Evolutionary conservation across 257 asterid genomes (phyloP).

Genomic region (Jacaranda mimosifolia): DNA sequence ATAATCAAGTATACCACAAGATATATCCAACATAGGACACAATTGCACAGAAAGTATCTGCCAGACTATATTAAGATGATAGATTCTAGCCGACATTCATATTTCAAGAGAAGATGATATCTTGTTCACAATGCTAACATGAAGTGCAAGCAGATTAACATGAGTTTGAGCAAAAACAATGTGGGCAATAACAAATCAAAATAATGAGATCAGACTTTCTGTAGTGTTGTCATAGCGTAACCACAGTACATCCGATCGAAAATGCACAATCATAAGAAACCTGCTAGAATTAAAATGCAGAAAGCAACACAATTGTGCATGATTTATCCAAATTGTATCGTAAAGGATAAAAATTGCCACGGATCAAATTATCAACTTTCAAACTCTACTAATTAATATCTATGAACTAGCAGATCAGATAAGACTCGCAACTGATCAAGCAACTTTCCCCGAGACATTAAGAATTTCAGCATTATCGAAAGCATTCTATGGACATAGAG

Average conservation of each 20-base stretch:
- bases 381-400: neutral
- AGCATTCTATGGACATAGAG: neutral
- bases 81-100: too few species aligned
- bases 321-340: neutral
- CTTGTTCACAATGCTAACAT: too few species aligned
- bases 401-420: neutral
- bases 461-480: neutral
- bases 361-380: conserved; percentile 1
- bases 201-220: conserved; percentile 1
- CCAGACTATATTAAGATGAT: too few species aligned
- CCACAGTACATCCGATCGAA: neutral
- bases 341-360: neutral
- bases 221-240: neutral
- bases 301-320: neutral
- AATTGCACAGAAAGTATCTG: conserved; percentile 7
- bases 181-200: neutral
- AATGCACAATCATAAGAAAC: neutral
- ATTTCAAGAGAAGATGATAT: too few species aligned
- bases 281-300: conserved; percentile 13
- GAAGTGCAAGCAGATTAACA: conserved; percentile 1
- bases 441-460: too few species aligned
- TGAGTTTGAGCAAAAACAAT: neutral
- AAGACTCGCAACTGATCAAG: neutral
- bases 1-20: conserved; percentile 3
- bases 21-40: neutral